These are phyloP conservation scores for Tinospora cordifolia DNA, from an alignment of 164 flowering plant species.

Conservation along the genomic window DNA sequence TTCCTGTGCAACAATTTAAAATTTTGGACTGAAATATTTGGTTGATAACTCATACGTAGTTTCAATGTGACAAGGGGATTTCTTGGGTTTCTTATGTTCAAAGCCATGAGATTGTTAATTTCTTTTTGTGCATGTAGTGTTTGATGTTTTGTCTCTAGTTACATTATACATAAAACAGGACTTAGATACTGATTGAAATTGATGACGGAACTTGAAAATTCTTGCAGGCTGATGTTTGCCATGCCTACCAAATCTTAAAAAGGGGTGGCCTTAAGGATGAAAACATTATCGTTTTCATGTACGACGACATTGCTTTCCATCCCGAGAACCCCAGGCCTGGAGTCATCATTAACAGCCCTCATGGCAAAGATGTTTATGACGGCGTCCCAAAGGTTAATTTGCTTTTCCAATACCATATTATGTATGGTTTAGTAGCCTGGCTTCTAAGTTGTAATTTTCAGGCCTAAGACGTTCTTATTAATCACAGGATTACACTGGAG, in stretches of 20 bases:
- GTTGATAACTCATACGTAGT: no score
- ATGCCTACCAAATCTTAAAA: constrained; percentile 81
- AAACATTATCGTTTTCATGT: constrained; percentile 84
- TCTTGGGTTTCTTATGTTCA: no score
- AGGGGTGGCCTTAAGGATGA: constrained; percentile 84
- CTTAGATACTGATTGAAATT: background rate
- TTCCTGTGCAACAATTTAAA: no score
- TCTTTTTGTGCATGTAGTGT: background rate
- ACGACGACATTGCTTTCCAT: constrained; percentile 76
- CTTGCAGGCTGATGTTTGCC: constrained; percentile 76
- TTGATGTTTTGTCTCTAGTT: constrained; percentile 1
- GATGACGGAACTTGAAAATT: background rate
- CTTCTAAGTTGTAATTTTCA: background rate
- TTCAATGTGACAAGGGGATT: no score
- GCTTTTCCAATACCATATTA: constrained; percentile 4
- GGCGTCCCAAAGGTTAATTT: constrained; percentile 79
- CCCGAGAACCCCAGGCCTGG: constrained; percentile 76
- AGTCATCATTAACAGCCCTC: constrained; percentile 66
- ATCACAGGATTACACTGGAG: constrained; percentile 82
- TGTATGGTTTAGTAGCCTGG: background rate
- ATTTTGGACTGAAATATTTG: no score
- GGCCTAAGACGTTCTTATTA: background rate
- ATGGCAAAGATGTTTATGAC: constrained; percentile 61
- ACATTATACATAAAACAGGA: background rate
- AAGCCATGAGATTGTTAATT: no score